These are phyloP conservation scores for Saccharomycopsis javanensis DNA, from an alignment of 805 yeast genomes.

Conservation along the genomic window DNA sequence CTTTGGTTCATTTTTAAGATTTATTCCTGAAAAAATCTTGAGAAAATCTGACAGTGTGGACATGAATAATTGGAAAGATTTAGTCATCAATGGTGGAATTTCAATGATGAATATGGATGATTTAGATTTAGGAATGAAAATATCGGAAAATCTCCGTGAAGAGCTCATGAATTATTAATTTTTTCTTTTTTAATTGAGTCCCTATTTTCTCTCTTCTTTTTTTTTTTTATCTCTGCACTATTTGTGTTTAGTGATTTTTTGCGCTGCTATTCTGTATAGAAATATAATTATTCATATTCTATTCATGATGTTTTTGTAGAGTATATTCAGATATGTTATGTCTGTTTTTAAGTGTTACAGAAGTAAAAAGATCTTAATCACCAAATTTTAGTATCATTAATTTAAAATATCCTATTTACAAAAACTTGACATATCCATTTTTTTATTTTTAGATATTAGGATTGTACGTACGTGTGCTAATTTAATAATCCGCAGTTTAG, in stretches of 20 bases:
- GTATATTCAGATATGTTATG: too few species aligned
- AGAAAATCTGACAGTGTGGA: background rate
- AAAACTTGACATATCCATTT: too few species aligned
- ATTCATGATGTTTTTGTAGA: too few species aligned
- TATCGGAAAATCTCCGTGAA: constrained; percentile 1
- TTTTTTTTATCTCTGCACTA: background rate
- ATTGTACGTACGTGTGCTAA: too few species aligned
- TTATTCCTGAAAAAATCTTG: background rate
- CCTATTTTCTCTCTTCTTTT: too few species aligned
- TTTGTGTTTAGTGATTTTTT: background rate
- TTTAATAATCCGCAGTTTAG: too few species aligned
- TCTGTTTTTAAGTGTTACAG: too few species aligned
- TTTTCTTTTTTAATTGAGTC: background rate
- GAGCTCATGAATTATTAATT: background rate
- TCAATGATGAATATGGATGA: constrained; percentile 16
- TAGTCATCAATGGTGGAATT: constrained; percentile 12
- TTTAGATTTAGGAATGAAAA: constrained; percentile 12
- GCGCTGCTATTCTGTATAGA: background rate
- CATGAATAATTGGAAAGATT: constrained; percentile 11
- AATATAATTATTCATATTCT: too few species aligned
- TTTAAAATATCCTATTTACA: too few species aligned
- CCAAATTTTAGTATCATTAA: too few species aligned
- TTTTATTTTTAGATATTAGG: too few species aligned
- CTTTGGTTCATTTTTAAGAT: background rate
- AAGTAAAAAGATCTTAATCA: too few species aligned